Evolutionary conservation across 352 stramenopile genomes (phyloP).

Genomic region (Globisporangium mamillatum): DNA sequence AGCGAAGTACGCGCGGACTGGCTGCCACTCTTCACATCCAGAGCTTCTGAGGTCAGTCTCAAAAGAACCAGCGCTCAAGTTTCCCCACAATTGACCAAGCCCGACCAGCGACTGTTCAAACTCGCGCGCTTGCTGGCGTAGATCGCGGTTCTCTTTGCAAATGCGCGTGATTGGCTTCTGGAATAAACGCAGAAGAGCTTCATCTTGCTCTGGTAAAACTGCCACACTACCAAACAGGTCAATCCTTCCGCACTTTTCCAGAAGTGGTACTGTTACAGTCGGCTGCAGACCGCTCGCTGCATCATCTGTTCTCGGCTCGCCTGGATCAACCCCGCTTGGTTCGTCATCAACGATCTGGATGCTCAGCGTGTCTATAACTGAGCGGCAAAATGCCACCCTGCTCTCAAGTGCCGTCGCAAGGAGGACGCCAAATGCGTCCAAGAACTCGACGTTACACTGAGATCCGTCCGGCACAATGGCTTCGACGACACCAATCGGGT

Average conservation of each 20-base stretch:
- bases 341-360: constrained; percentile 12
- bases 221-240: constrained; percentile 14
- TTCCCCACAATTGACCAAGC: constrained; percentile 3
- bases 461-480: constrained; percentile 10
- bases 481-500: constrained; percentile 18
- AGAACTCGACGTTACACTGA: constrained; percentile 13
- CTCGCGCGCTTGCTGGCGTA: background rate
- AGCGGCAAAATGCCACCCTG: constrained; percentile 15
- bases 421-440: constrained; percentile 21
- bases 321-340: background rate
- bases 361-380: constrained; percentile 6
- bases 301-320: background rate
- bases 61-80: background rate
- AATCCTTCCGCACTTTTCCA: constrained; percentile 10
- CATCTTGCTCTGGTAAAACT: constrained; percentile 14
- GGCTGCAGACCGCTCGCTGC: background rate
- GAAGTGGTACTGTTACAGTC: constrained; percentile 12
- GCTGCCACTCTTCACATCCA: background rate
- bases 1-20: background rate
- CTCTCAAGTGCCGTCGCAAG: constrained; percentile 19
- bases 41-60: background rate
- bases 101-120: constrained; percentile 1
- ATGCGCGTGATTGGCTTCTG: constrained; percentile 9
- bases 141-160: constrained; percentile 3
- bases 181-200: constrained; percentile 15